Evolutionary conservation across 1,139 yeast species (phyloP).

Genomic region (Protomyces macrosporus): DNA sequence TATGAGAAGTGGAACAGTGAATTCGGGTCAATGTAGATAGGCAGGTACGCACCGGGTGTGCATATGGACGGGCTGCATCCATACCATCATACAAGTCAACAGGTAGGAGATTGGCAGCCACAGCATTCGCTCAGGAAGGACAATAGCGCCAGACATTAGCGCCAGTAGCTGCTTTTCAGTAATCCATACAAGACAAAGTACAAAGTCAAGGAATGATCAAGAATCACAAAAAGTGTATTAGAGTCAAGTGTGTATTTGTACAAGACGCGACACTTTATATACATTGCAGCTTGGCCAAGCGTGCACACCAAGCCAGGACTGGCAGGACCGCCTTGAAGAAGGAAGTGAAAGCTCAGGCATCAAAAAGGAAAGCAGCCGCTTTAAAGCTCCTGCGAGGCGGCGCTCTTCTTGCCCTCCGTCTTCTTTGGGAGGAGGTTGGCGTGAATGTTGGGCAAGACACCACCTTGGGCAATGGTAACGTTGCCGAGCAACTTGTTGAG

Average conservation of each 20-base stretch:
- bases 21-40: conserved; percentile 9
- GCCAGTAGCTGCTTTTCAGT: too few relatives aligned
- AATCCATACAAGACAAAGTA: too few relatives aligned
- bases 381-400: conserved; percentile 35
- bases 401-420: conserved; percentile 42
- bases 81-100: neutral
- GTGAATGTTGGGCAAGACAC: conserved; percentile 81
- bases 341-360: neutral
- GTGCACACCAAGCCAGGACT: too few relatives aligned
- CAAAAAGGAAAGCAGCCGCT: neutral
- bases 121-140: too few relatives aligned
- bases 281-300: neutral
- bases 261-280: neutral
- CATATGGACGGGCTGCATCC: neutral
- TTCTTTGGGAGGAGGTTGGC: conserved; percentile 90
- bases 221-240: neutral
- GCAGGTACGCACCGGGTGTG: neutral
- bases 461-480: conserved; percentile 95
- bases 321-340: conserved; percentile 3
- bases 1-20: conserved; percentile 68
- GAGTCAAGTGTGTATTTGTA: neutral
- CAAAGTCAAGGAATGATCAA: neutral
- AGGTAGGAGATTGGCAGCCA: too few relatives aligned
- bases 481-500: conserved; percentile 89
- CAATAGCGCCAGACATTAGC: too few relatives aligned